Conservation (phyloP, 305 asterid species). For the Solanum hybrid region DNA sequence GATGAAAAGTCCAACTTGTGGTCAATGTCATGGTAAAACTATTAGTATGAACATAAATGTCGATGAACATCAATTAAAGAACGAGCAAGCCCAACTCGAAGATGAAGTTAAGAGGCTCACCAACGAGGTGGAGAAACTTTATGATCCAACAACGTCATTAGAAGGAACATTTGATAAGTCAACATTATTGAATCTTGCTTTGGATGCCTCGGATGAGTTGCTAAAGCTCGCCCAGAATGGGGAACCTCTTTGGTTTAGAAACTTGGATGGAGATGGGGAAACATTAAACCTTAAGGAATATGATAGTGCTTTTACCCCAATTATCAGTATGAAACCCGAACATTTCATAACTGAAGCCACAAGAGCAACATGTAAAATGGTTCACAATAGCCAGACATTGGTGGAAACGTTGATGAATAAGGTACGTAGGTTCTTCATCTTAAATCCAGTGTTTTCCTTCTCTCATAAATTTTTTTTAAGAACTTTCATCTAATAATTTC, state of each 20-base stretch:
- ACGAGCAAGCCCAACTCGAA: constrained; percentile 53
- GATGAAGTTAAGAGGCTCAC: constrained; percentile 56
- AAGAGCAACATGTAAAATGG: neutral
- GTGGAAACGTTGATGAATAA: neutral
- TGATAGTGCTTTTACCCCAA: neutral
- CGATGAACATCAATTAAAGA: constrained; percentile 53
- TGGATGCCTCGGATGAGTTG: neutral
- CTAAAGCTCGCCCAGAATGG: neutral
- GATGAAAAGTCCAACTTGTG: constrained; percentile 51
- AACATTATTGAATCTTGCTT: neutral
- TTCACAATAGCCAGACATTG: neutral
- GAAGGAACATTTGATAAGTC: neutral
- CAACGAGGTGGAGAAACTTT: constrained; percentile 32
- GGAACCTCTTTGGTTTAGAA: neutral
- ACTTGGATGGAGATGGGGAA: neutral
- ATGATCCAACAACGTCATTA: constrained; percentile 22
- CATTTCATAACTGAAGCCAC: neutral
- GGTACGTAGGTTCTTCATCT: neutral
- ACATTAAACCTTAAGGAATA: neutral
- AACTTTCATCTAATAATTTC: neutral
- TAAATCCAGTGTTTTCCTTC: neutral
- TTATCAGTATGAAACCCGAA: neutral
- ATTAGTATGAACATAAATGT: neutral
- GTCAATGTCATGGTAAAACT: constrained; percentile 44
- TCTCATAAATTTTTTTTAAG: neutral